phyloP scores from a whole-genome alignment of 495 filamentous ascomycete species.

The Aspergillus nanangensis region DNA sequence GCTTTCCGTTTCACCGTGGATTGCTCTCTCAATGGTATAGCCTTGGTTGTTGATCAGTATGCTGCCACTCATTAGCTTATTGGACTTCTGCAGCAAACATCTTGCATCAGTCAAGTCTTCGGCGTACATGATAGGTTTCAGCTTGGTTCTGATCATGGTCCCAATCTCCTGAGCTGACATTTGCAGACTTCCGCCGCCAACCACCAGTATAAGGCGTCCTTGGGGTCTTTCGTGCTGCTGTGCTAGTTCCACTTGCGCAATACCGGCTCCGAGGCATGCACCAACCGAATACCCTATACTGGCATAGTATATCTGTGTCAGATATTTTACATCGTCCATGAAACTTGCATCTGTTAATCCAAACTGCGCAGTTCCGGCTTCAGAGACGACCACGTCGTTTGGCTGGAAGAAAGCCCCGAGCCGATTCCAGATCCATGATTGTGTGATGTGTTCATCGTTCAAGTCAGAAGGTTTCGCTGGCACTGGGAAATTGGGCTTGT shows the following conservation, averaged over 20 bases:
- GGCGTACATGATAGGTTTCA: conserved; percentile 70
- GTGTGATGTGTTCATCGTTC: no score
- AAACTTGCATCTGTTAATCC: conserved; percentile 28
- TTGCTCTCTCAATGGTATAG: conserved; percentile 70
- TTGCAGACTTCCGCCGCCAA: conserved; percentile 79
- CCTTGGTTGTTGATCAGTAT: conserved; percentile 77
- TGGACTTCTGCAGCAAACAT: no score
- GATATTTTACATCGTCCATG: conserved; percentile 21
- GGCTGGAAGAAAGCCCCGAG: conserved; percentile 30
- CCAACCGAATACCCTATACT: conserved; percentile 49
- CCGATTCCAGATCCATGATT: no score
- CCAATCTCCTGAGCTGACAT: conserved; percentile 74
- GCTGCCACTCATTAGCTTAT: no score
- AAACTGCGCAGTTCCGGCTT: conserved; percentile 36
- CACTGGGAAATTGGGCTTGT: no score
- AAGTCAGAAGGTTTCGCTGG: no score
- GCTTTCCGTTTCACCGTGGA: conserved; percentile 65
- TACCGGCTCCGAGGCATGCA: conserved; percentile 42
- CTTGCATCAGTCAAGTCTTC: no score
- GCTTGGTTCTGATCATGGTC: conserved; percentile 64
- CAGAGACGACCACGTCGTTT: conserved; percentile 36
- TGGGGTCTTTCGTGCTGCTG: background rate
- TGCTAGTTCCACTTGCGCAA: conserved; percentile 29
- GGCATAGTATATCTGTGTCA: conserved; percentile 35
- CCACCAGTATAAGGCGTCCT: conserved; percentile 52